These are phyloP conservation scores for Magnolia changhungtana DNA, from an alignment of 164 flowering plant species.

Conservation along the genomic window DNA sequence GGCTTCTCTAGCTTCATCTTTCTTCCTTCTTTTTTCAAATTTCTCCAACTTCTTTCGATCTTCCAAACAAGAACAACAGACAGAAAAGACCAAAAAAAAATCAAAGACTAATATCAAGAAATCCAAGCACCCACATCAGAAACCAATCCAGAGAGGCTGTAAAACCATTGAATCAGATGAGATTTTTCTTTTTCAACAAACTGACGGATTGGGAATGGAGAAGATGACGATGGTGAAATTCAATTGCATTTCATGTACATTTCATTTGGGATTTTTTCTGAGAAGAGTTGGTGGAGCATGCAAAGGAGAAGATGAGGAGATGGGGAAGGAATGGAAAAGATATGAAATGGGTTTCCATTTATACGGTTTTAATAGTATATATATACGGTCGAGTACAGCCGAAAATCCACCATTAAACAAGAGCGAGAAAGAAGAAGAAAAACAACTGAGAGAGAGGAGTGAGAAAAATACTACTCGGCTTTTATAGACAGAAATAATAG, in stretches of 20 bases:
- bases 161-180: conserved; percentile 19
- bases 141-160: conserved; percentile 6
- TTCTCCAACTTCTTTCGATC: not conserved
- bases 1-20: conserved; percentile 25
- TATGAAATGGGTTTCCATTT: conserved; percentile 7
- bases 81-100: not conserved
- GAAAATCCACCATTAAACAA: conserved; percentile 16
- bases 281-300: conserved; percentile 31
- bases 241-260: conserved; percentile 21
- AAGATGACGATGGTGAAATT: conserved; percentile 10
- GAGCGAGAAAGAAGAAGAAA: conserved; percentile 6
- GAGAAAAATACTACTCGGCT: not conserved
- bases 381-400: conserved; percentile 11
- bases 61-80: conserved; percentile 5
- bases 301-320: conserved; percentile 26
- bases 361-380: conserved; percentile 16
- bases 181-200: conserved; percentile 15
- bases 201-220: not conserved
- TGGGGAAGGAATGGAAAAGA: conserved; percentile 1
- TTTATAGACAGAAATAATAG: not conserved
- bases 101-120: conserved; percentile 10
- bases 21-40: not conserved
- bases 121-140: conserved; percentile 22
- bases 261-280: conserved; percentile 13
- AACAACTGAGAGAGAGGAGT: not conserved